A percentile compares a stretch with the other conserved stretches of the same genome.
Conservation (phyloP, 129 eudicot species). For the Pittosporum tobira region DNA sequence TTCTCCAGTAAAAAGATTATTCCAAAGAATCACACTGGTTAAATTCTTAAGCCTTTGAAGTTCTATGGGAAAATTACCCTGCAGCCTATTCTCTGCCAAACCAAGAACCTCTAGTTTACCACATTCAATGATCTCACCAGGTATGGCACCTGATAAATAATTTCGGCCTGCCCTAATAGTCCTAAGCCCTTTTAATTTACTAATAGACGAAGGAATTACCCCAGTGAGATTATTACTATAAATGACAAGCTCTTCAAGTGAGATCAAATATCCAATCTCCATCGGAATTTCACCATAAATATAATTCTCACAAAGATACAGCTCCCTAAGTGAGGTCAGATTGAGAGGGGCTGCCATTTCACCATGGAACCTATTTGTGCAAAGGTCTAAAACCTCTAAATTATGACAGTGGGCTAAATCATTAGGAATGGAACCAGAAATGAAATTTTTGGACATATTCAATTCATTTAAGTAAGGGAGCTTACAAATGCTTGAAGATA, state of each 20-base stretch:
- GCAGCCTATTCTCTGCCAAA: conserved; percentile 59
- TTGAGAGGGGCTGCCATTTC: conserved; percentile 48
- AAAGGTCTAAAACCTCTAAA: conserved; percentile 65
- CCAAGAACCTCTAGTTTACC: conserved; percentile 56
- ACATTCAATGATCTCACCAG: conserved; percentile 64
- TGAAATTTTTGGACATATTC: conserved; percentile 58
- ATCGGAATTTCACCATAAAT: conserved; percentile 54
- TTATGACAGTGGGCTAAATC: conserved; percentile 39
- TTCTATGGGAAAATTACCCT: conserved; percentile 54
- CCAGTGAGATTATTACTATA: conserved; percentile 86
- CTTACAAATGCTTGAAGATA: conserved; percentile 60
- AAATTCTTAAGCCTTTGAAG: conserved; percentile 59
- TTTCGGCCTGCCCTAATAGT: conserved; percentile 73
- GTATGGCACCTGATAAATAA: conserved; percentile 59
- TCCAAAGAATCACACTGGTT: conserved; percentile 63
- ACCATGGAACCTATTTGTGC: conserved; percentile 63
- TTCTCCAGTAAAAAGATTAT: conserved; percentile 52
- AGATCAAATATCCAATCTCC: conserved; percentile 44
- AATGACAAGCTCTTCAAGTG: conserved; percentile 64
- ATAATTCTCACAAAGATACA: conserved; percentile 70
- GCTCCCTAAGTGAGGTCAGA: conserved; percentile 47
- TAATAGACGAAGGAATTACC: conserved; percentile 49
- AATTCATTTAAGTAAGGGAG: conserved; percentile 48
- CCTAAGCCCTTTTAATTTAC: conserved; percentile 46
- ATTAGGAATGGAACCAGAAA: conserved; percentile 66